These are phyloP conservation scores for Wickerhamiella allomyrinae DNA, from an alignment of 805 yeast genomes.

Conservation along the genomic window DNA sequence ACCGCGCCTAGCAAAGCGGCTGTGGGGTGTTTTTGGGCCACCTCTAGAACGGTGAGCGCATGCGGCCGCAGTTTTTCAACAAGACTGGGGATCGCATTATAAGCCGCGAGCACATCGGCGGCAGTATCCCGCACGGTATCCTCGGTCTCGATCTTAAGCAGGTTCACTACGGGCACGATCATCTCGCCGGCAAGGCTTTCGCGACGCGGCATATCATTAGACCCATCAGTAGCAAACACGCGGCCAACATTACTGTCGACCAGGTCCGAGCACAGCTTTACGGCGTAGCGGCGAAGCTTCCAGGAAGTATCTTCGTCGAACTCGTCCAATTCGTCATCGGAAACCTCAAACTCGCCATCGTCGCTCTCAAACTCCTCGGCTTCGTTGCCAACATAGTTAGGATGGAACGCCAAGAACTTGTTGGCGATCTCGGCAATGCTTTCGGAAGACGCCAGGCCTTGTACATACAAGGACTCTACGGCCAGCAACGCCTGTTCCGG, in stretches of 20 bases:
- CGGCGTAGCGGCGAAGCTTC: constrained; percentile 45
- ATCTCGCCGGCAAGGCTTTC: neutral
- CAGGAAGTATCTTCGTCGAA: constrained; percentile 42
- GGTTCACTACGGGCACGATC: constrained; percentile 8
- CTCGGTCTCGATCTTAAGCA: constrained; percentile 31
- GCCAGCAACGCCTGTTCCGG: neutral
- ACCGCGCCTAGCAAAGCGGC: neutral
- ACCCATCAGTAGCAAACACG: neutral
- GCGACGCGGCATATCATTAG: neutral
- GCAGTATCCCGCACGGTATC: constrained; percentile 28
- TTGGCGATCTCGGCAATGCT: neutral
- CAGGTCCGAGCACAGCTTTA: constrained; percentile 24
- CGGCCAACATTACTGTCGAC: neutral
- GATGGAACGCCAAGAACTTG: neutral
- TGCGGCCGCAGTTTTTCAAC: neutral
- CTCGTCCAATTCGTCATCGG: constrained; percentile 23
- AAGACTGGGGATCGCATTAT: constrained; percentile 14
- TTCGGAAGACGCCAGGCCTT: neutral
- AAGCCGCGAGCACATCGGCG: constrained; percentile 30
- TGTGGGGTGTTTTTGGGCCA: neutral
- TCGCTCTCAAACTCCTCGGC: constrained; percentile 31
- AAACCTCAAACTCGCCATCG: constrained; percentile 27
- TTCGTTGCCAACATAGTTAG: constrained; percentile 23
- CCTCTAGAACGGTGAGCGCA: neutral
- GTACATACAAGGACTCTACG: neutral